Conservation (phyloP, 164 flowering plant genomes). For the Berberis vulgaris region DNA sequence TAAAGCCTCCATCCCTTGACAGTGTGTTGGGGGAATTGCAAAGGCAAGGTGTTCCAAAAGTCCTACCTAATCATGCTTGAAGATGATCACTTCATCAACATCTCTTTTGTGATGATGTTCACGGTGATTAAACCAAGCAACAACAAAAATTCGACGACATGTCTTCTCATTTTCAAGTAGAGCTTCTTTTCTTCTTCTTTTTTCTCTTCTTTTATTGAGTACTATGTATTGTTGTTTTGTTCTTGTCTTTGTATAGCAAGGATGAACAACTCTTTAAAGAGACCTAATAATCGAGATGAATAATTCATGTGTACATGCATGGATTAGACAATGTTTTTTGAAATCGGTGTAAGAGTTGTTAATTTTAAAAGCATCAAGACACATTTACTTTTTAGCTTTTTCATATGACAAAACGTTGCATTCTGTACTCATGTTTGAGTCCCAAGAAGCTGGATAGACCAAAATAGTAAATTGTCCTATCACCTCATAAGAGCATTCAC, state of each 20-base stretch:
- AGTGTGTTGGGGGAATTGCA: constrained; percentile 71
- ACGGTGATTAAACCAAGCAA: not conserved
- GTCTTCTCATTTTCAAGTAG: constrained; percentile 6
- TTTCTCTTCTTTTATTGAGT: not conserved
- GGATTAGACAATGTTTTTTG: not conserved
- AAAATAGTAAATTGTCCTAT: too few species aligned
- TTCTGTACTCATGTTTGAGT: too few species aligned
- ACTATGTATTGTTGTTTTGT: not conserved
- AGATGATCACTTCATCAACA: constrained; percentile 9
- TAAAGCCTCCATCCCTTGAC: constrained; percentile 74
- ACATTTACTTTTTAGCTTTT: too few species aligned
- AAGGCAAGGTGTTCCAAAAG: constrained; percentile 68
- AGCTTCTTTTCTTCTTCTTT: not conserved
- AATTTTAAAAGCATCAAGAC: too few species aligned
- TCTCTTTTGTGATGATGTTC: not conserved
- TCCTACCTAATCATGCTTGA: constrained; percentile 39
- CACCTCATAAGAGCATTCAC: too few species aligned
- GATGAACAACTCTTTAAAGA: too few species aligned
- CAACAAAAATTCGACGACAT: constrained; percentile 32
- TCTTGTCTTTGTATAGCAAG: too few species aligned
- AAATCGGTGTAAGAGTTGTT: too few species aligned
- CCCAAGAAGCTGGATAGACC: too few species aligned
- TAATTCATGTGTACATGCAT: not conserved
- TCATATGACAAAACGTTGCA: too few species aligned
- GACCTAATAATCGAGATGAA: too few species aligned